Evolutionary conservation across 257 asterid genomes (phyloP), one percentile per base, ranked within the genome.

Genomic region (Solanum dulcamara): DNA sequence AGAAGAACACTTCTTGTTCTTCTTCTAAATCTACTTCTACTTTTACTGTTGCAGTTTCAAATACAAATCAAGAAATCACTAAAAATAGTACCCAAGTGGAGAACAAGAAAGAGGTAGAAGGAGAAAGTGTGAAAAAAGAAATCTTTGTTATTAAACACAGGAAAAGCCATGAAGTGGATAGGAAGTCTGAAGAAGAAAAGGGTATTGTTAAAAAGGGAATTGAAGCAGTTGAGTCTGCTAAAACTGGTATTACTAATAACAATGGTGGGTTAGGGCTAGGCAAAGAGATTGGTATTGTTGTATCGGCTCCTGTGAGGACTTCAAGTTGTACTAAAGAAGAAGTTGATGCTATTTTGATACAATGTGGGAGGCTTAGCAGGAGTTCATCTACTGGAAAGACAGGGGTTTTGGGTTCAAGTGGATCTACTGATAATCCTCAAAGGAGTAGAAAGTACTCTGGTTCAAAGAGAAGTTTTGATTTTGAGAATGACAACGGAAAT

Each of bases 251-350:
- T 37, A 40, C 53, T 35, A 85, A 53, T 74, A 42, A 24, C 46
- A 67, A 38, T 1, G 87, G 38, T 67, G 89, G 80, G 12, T 48
- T 51, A 10, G 85, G 79, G 7, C 35, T 51, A 10, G 85, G 81
- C 18, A 87, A 84, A 42, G 90, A 85, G 20, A 83, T 46, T 38
- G 89, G 87, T 48, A 26, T 72, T 55, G 62, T 79, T 3, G 88
- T 85, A 3, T 92, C 89, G 4, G 96, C 90, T 67, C 89, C 92
- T 10, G 96, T 97, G 86, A 92, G 98, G 93, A 92, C 96, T 42
- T 94, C 98, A 10, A 95, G 96, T 88, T 97, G 99, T 84, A 95
- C 99, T 18, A 97, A 95, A 48, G 99, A 97, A 48, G 99, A 97
- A 74, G 90, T 97, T 72, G 99, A 97, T 87, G 97, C 99, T 11